Evolutionary conservation across 2,329 filamentous ascomycete genomes (phyloP).

Genomic region (Hyphodiscus sp.): DNA sequence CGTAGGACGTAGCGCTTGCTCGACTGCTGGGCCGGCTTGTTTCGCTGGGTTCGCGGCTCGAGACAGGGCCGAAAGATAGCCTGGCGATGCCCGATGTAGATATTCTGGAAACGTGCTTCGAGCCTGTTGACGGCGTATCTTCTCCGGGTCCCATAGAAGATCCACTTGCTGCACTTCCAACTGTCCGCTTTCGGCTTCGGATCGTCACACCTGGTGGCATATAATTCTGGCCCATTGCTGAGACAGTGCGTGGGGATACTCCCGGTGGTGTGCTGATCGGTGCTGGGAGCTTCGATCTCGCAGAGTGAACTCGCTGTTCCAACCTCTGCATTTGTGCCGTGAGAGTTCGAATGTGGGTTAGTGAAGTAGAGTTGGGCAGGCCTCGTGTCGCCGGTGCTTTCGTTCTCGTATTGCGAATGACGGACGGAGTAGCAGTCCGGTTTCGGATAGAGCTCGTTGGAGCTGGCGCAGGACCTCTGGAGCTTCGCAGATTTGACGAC

Average conservation of each 20-base stretch:
- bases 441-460: conserved; percentile 16
- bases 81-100: conserved; percentile 57
- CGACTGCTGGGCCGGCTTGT: conserved; percentile 26
- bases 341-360: conserved; percentile 87
- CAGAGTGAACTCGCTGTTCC: conserved; percentile 87
- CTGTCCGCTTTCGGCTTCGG: conserved; percentile 63
- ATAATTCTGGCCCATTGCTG: conserved; percentile 33
- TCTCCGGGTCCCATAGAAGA: conserved; percentile 24
- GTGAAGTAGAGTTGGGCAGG: conserved; percentile 57
- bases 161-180: conserved; percentile 37
- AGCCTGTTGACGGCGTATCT: conserved; percentile 28
- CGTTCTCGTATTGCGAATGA: conserved; percentile 35
- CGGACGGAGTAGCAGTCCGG: conserved; percentile 30
- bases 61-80: conserved; percentile 56
- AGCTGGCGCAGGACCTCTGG: conserved; percentile 17
- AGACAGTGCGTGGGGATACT: conserved; percentile 60
- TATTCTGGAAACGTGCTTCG: conserved; percentile 50
- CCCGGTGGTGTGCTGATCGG: conserved; percentile 72
- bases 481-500: conserved; percentile 19
- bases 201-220: conserved; percentile 55
- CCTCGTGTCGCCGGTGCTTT: conserved; percentile 34
- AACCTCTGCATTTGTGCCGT: conserved; percentile 97
- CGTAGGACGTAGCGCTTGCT: conserved; percentile 24
- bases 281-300: conserved; percentile 83
- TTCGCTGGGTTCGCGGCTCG: conserved; percentile 38